These are phyloP conservation scores for Gliomastix tumulicola DNA, from an alignment of 2,329 filamentous ascomycete genomes.

Conservation along the genomic window DNA sequence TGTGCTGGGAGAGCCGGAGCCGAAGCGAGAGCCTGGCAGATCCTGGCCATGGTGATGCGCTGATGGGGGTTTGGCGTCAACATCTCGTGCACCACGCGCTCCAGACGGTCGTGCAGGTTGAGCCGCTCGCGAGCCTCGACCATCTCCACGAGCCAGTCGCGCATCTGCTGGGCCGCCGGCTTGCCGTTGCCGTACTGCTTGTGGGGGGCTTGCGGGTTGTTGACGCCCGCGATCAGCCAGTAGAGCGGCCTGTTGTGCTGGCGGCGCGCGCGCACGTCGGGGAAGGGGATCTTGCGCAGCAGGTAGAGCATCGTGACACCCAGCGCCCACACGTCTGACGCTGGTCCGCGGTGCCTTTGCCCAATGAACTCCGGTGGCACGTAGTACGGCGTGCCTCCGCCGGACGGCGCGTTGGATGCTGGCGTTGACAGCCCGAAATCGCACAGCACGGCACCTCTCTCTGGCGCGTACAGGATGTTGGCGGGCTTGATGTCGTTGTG, in stretches of 20 bases:
- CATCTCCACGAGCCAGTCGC: constrained; percentile 48
- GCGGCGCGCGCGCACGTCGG: constrained; percentile 41
- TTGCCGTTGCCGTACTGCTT: constrained; percentile 27
- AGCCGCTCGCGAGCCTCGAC: constrained; percentile 38
- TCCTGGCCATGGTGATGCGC: constrained; percentile 39
- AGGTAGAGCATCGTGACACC: constrained; percentile 56
- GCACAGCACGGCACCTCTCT: constrained; percentile 52
- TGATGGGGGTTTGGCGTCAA: constrained; percentile 41
- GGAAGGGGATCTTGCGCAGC: constrained; percentile 46
- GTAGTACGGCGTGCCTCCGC: constrained; percentile 55
- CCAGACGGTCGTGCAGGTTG: constrained; percentile 37
- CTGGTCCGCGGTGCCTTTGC: constrained; percentile 41
- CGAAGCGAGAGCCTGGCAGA: not conserved
- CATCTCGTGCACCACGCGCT: constrained; percentile 47
- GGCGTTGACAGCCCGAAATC: constrained; percentile 52
- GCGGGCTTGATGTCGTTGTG: constrained; percentile 59
- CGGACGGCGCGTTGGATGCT: constrained; percentile 34
- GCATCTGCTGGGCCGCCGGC: constrained; percentile 44
- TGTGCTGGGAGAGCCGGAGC: not conserved
- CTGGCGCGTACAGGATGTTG: constrained; percentile 53
- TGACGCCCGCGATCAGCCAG: constrained; percentile 52
- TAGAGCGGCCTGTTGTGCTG: constrained; percentile 44
- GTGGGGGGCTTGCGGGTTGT: constrained; percentile 25
- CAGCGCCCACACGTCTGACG: constrained; percentile 53
- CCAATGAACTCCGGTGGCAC: constrained; percentile 55